Base-by-base conservation (phyloP, 331 rosid species). In the Pyracantha coccinea region DNA sequence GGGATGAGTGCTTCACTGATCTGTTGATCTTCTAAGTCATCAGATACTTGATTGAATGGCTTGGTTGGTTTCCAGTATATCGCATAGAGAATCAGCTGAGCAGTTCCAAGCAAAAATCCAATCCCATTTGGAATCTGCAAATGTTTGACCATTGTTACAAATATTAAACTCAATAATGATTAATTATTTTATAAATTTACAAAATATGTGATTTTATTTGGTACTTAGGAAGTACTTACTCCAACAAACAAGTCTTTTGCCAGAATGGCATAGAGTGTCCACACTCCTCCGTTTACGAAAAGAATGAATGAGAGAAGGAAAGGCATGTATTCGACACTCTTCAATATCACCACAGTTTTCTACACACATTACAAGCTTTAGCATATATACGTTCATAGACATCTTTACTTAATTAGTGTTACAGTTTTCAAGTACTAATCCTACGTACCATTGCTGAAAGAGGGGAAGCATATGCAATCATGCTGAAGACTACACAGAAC, bases 291-390 rank as follows among this genome's bases (percentile, higher is more conserved):
- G 31, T 85, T 87, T 47, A 89, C 3, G 68, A 89, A 87, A 75
- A 79, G 58, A 78, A 87, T 82, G 32, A 87, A 81, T 3, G 90
- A 89, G 21, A 89, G 92, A 19, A 81, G 77, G 71, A 87, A 87
- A 50, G 95, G 92, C 85, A 87, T 80, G 69, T 87, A 87, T 21
- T 87, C 89, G 68, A 87, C 95, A 32, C 90, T 85, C 71, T 84
- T 89, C 32, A 85, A 82, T 20, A 62, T 79, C 73, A 85, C 76
- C 76, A 87, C 92, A 63, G 89, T 86, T 82, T 79, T 85, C 92
- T 87, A 78, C 69, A 82, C 71, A 29, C 27, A 12, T 31, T 32
- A 32, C 0, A 33, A 33, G 38, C 7, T 33, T 61, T 61, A 27
- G n/a, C 21, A 14, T 27, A 61, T 4, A 14, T 15, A 28, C 3